Evolutionary conservation across 352 stramenopile species (phyloP).

Genomic region (Halophytophthora polymorphica): DNA sequence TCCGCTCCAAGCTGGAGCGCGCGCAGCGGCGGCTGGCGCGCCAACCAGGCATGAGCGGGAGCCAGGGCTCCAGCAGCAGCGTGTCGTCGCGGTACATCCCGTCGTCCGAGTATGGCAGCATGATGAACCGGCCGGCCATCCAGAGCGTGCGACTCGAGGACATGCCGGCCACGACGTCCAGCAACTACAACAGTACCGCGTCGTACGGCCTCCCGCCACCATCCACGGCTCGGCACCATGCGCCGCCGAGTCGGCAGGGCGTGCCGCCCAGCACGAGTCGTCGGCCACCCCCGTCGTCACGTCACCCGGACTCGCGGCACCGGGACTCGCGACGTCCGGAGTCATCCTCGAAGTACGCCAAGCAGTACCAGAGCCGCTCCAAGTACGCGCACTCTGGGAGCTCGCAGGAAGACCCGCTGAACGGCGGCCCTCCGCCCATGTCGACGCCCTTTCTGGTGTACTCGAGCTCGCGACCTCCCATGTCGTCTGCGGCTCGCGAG

Average conservation of each 20-base stretch:
- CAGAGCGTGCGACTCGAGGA: constrained; percentile 42
- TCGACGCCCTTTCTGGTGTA: constrained; percentile 48
- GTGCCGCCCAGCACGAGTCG: constrained; percentile 4
- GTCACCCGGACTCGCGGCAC: constrained; percentile 12
- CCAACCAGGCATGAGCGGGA: constrained; percentile 19
- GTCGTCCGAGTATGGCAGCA: constrained; percentile 30
- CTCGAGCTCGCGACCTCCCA: constrained; percentile 20
- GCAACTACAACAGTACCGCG: constrained; percentile 12
- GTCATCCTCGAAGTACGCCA: constrained; percentile 15
- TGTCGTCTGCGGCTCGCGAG: not conserved
- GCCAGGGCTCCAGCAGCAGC: constrained; percentile 13
- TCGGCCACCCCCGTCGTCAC: constrained; percentile 16
- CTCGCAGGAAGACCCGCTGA: constrained; percentile 26
- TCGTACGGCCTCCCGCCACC: constrained; percentile 14
- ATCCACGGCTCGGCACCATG: constrained; percentile 3
- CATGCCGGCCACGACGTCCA: constrained; percentile 30
- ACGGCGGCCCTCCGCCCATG: constrained; percentile 34
- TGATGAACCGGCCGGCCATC: constrained; percentile 22
- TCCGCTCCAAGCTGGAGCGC: constrained; percentile 64
- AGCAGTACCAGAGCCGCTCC: constrained; percentile 46
- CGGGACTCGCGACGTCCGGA: constrained; percentile 14
- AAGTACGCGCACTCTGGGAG: constrained; percentile 21
- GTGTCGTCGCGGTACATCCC: constrained; percentile 33
- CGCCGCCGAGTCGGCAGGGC: constrained; percentile 4
- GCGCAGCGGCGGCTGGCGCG: constrained; percentile 51